phyloP scores from a whole-genome alignment of 192 early-diverging fungal species.

The Umbelopsis ramanniana region DNA sequence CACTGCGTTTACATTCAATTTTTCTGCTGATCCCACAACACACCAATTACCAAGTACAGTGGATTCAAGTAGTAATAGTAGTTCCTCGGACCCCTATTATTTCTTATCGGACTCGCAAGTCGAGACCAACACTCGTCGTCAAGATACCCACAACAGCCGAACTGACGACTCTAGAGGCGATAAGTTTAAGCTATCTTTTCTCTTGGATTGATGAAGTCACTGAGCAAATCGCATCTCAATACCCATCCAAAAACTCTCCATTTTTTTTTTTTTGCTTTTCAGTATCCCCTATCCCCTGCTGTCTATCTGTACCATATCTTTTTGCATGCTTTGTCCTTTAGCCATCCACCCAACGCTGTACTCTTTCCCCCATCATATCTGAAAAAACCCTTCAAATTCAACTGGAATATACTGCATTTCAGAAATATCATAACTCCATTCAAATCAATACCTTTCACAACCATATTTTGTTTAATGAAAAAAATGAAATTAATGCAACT shows the following conservation, averaged over 20 bases:
- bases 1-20: no score
- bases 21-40: neutral
- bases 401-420: neutral
- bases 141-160: neutral
- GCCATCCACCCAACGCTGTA: neutral
- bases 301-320: neutral
- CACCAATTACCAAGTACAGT: neutral
- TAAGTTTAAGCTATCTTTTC: conserved; percentile 13
- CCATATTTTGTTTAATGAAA: neutral
- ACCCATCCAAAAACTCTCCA: neutral
- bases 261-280: neutral
- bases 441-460: neutral
- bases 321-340: neutral
- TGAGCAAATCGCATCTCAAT: neutral
- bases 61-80: neutral
- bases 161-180: neutral
- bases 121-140: neutral
- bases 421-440: neutral
- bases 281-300: neutral
- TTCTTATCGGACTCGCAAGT: neutral
- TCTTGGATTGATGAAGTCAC: neutral
- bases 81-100: neutral
- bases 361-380: neutral
- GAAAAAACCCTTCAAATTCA: no score
- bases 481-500: neutral